A percentile compares a stretch with the other conserved stretches of the same genome.
phyloP scores from a whole-genome alignment of 1,139 yeast species.

The Hemisphaericaspora subhashii region DNA sequence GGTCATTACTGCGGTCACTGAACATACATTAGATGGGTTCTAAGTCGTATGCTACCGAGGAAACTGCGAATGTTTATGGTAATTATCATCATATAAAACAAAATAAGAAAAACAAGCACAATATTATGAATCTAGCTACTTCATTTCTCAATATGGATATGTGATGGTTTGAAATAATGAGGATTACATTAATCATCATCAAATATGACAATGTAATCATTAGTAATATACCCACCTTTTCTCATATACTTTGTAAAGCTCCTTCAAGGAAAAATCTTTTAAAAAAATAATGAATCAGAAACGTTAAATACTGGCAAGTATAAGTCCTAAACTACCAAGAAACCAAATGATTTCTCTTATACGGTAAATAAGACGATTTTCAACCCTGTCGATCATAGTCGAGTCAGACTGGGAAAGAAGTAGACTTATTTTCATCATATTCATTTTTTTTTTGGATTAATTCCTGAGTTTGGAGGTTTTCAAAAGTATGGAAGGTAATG shows the following conservation, averaged over 20 bases:
- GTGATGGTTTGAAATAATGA: conserved; percentile 7
- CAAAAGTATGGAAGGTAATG: not conserved
- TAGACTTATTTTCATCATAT: conserved; percentile 59
- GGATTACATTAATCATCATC: conserved; percentile 7
- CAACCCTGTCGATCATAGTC: conserved; percentile 83
- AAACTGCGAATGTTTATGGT: conserved; percentile 87
- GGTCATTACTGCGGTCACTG: conserved; percentile 78
- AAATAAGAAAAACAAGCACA: not conserved
- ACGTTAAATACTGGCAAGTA: conserved; percentile 83
- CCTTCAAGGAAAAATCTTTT: too few relatives aligned
- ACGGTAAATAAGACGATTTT: conserved; percentile 46
- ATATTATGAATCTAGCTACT: not conserved
- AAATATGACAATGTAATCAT: conserved; percentile 8
- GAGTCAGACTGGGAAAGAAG: conserved; percentile 83
- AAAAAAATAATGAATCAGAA: conserved; percentile 55
- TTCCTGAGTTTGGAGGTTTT: too few relatives aligned
- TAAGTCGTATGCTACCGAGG: conserved; percentile 81
- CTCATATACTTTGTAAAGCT: not conserved
- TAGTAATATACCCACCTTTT: conserved; percentile 2
- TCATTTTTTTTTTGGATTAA: too few relatives aligned
- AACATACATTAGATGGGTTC: conserved; percentile 76
- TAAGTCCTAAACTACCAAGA: conserved; percentile 38
- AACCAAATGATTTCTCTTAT: not conserved
- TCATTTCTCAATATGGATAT: not conserved
- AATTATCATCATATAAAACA: conserved; percentile 66